Percentiles rank a stretch among this genome's conserved stretches.
These are phyloP conservation scores for Reutealis trisperma DNA, from an alignment of 345 rosid species.

Conservation along the genomic window DNA sequence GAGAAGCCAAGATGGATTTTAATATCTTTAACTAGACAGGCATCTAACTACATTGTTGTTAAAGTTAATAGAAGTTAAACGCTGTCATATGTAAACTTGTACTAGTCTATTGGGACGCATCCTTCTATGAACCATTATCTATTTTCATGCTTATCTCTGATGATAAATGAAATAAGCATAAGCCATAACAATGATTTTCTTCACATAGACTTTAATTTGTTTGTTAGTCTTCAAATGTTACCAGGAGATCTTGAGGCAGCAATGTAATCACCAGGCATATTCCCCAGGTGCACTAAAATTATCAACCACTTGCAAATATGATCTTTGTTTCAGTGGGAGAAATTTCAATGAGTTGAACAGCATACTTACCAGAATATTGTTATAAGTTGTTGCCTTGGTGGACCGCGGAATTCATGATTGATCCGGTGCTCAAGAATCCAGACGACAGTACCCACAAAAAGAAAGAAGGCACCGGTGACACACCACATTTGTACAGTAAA, in stretches of 20 bases:
- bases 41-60: neutral
- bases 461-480: slow-evolving; percentile 78
- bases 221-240: neutral
- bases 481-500: slow-evolving; percentile 84
- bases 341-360: neutral
- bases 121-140: neutral
- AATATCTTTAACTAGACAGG: no score
- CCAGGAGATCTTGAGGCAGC: neutral
- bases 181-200: neutral
- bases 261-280: neutral
- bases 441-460: slow-evolving; percentile 81
- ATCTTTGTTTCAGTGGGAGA: neutral
- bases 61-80: neutral
- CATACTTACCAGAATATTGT: slow-evolving; percentile 77
- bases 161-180: neutral
- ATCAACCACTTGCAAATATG: neutral
- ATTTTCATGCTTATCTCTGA: neutral
- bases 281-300: neutral
- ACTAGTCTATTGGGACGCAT: neutral
- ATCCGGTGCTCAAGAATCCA: slow-evolving; percentile 97
- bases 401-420: slow-evolving; percentile 83
- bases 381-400: slow-evolving; percentile 79
- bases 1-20: neutral
- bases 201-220: neutral
- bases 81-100: neutral